Evolutionary conservation across 2,329 filamentous ascomycete genomes (phyloP).

Genomic region (Leptographium flavum): DNA sequence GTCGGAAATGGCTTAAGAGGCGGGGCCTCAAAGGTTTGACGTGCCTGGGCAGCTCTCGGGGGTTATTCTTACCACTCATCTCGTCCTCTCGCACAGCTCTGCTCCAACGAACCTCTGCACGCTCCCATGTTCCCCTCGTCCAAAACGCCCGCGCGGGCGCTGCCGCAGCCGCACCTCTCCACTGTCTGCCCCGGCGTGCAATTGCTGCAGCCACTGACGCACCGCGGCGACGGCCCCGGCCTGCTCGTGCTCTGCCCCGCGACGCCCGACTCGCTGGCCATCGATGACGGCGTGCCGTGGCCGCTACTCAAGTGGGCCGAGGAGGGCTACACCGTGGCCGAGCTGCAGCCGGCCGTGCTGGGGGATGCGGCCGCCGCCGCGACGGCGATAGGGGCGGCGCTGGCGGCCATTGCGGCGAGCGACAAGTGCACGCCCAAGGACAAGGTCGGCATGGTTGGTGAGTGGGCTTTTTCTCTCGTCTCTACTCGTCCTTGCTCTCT

Average conservation of each 20-base stretch:
- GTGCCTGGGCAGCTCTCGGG: too few relatives aligned
- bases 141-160: neutral
- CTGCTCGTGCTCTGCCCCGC: conserved; percentile 2
- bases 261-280: neutral
- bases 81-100: too few relatives aligned
- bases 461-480: too few relatives aligned
- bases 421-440: conserved; percentile 17
- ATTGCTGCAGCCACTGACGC: conserved; percentile 3
- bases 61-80: too few relatives aligned
- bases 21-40: too few relatives aligned
- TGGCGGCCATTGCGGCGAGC: conserved; percentile 15
- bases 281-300: conserved; percentile 4
- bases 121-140: conserved; percentile 1
- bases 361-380: conserved; percentile 20
- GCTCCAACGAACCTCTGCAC: neutral
- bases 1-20: too few relatives aligned
- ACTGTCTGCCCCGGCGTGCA: neutral
- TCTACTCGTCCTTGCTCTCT: too few relatives aligned
- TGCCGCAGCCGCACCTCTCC: neutral
- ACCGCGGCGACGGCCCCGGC: conserved; percentile 2
- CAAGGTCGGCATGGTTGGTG: conserved; percentile 25
- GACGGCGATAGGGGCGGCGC: neutral
- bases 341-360: conserved; percentile 25
- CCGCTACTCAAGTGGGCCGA: conserved; percentile 56
- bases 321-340: conserved; percentile 49